These are phyloP conservation scores for Elongisporangium senticosum DNA, from an alignment of 352 stramenopile genomes.

Conservation along the genomic window DNA sequence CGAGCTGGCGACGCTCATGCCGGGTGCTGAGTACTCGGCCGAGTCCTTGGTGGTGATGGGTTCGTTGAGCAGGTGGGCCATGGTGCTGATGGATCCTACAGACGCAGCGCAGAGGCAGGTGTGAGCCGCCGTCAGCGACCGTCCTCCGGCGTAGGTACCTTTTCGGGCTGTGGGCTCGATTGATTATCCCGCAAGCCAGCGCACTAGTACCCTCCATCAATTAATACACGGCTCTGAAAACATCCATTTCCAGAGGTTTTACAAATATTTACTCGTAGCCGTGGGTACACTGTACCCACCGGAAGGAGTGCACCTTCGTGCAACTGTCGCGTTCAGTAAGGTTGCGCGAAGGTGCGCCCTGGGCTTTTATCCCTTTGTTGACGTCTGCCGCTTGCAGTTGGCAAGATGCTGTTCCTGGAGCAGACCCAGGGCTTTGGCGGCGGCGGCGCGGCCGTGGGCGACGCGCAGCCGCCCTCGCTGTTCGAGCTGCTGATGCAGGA, in stretches of 20 bases:
- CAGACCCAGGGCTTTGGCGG: slow-evolving; percentile 66
- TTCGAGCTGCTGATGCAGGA: slow-evolving; percentile 88
- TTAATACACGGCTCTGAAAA: neutral
- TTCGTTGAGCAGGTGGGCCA: slow-evolving; percentile 84
- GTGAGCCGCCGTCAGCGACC: neutral
- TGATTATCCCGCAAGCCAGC: neutral
- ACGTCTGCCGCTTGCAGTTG: slow-evolving; percentile 2
- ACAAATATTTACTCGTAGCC: neutral
- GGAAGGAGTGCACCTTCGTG: no score
- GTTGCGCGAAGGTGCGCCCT: slow-evolving; percentile 1
- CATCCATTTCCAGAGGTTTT: neutral
- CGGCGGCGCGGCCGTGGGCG: slow-evolving; percentile 2
- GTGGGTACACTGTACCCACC: neutral
- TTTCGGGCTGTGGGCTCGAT: neutral
- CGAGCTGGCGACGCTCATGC: slow-evolving; percentile 58
- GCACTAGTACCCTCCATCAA: neutral
- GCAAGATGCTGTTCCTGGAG: slow-evolving; percentile 73
- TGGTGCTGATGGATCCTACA: slow-evolving; percentile 10
- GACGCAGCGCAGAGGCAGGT: neutral
- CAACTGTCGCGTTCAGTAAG: no score
- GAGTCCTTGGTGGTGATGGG: slow-evolving; percentile 75
- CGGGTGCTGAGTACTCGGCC: slow-evolving; percentile 26
- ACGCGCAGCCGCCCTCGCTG: slow-evolving; percentile 44
- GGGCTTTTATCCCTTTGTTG: neutral
- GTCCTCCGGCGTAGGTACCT: neutral